Percentiles rank a stretch among this genome's conserved stretches.
Evolutionary conservation across 1,284 basidiomycete species (phyloP).

Genomic region (Pterula multifida): DNA sequence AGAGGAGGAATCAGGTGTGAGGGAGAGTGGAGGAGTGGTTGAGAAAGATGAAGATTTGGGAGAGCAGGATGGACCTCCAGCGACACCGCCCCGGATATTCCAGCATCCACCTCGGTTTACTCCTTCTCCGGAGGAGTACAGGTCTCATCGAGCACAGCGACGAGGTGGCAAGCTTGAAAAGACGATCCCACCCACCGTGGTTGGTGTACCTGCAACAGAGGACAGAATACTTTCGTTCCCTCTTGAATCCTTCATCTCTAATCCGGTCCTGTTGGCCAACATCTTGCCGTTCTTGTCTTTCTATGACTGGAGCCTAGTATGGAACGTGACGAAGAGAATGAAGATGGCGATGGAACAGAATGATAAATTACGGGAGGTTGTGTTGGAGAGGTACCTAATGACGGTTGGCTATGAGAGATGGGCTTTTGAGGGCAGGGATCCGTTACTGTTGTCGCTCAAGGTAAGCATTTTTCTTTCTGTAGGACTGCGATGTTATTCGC

Average conservation of each 20-base stretch:
- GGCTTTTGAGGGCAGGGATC: slow-evolving; percentile 45
- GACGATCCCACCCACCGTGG: slow-evolving; percentile 19
- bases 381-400: slow-evolving; percentile 53
- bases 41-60: background rate
- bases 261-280: slow-evolving; percentile 33
- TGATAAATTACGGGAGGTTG: slow-evolving; percentile 42
- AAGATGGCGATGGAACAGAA: slow-evolving; percentile 34
- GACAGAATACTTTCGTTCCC: slow-evolving; percentile 29
- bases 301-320: slow-evolving; percentile 53
- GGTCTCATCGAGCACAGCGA: slow-evolving; percentile 22
- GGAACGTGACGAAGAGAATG: slow-evolving; percentile 39
- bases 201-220: slow-evolving; percentile 16
- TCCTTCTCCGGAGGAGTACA: slow-evolving; percentile 14
- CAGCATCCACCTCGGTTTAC: slow-evolving; percentile 6
- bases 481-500: slow-evolving; percentile 6
- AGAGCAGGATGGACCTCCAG: background rate
- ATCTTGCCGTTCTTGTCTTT: slow-evolving; percentile 51
- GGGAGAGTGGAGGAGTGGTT: background rate
- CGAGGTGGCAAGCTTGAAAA: slow-evolving; percentile 30
- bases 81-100: slow-evolving; percentile 1
- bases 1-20: background rate
- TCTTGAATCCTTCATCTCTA: slow-evolving; percentile 36
- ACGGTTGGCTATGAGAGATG: slow-evolving; percentile 62
- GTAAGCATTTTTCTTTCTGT: slow-evolving; percentile 23
- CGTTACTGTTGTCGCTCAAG: slow-evolving; percentile 45